phyloP scores from a whole-genome alignment of 2,329 filamentous ascomycete genomes.

The Penicillium sp. region DNA sequence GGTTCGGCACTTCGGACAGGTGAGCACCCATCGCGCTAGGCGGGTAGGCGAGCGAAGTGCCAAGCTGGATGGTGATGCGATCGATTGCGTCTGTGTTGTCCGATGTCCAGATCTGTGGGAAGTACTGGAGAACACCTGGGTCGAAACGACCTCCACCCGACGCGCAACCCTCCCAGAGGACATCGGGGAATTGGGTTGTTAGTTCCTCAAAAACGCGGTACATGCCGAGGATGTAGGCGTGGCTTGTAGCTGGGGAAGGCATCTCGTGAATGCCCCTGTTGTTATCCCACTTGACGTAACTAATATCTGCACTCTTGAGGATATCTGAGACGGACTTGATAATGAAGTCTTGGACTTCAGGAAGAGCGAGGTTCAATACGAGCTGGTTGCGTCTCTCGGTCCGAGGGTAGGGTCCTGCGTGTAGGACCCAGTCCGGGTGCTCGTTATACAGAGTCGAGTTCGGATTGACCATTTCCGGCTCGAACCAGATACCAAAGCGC shows the following conservation, averaged over 20 bases:
- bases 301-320: slow-evolving; percentile 54
- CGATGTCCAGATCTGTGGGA: slow-evolving; percentile 65
- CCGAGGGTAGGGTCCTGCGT: slow-evolving; percentile 57
- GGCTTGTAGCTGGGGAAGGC: slow-evolving; percentile 53
- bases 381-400: slow-evolving; percentile 60
- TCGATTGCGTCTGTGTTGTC: slow-evolving; percentile 65
- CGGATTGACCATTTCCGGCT: slow-evolving; percentile 67
- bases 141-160: slow-evolving; percentile 66
- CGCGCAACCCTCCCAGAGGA: slow-evolving; percentile 67
- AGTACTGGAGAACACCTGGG: slow-evolving; percentile 62
- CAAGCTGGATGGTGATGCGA: slow-evolving; percentile 63
- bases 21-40: slow-evolving; percentile 66
- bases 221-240: slow-evolving; percentile 63
- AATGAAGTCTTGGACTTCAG: slow-evolving; percentile 64
- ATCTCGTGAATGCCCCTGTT: slow-evolving; percentile 65
- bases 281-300: slow-evolving; percentile 69
- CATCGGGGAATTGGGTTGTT: slow-evolving; percentile 59
- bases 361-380: slow-evolving; percentile 60
- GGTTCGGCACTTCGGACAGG: slow-evolving; percentile 61
- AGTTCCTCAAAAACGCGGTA: slow-evolving; percentile 63
- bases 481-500: slow-evolving; percentile 66
- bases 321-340: slow-evolving; percentile 57
- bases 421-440: slow-evolving; percentile 65
- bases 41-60: slow-evolving; percentile 63
- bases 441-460: slow-evolving; percentile 61